A percentile compares a stretch with the other conserved stretches of the same genome.
Evolutionary conservation across 805 yeast species (phyloP).

Genomic region (Wickerhamiella bombiphila): DNA sequence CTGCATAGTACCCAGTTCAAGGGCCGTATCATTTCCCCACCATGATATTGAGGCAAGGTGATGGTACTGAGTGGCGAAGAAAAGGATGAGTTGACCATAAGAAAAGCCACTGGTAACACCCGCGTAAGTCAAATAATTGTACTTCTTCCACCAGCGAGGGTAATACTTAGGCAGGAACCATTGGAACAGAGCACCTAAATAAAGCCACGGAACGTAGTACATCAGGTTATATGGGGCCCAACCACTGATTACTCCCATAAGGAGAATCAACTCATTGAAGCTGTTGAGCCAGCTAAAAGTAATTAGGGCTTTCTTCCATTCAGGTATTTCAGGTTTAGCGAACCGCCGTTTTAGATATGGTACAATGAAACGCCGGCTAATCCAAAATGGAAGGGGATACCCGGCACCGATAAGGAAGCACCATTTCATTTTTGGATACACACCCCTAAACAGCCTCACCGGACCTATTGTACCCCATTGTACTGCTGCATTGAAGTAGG

Average conservation of each 20-base stretch:
- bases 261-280: slow-evolving; percentile 32
- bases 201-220: slow-evolving; percentile 13
- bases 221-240: slow-evolving; percentile 21
- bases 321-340: slow-evolving; percentile 13
- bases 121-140: slow-evolving; percentile 37
- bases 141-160: slow-evolving; percentile 40
- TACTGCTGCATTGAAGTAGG: slow-evolving; percentile 36
- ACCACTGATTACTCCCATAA: slow-evolving; percentile 28
- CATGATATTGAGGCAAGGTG: slow-evolving; percentile 32
- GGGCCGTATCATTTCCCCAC: slow-evolving; percentile 42
- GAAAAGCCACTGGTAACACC: slow-evolving; percentile 52
- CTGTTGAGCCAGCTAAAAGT: slow-evolving; percentile 12
- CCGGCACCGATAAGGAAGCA: slow-evolving; percentile 44
- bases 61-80: slow-evolving; percentile 34
- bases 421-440: slow-evolving; percentile 49
- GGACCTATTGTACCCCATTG: slow-evolving; percentile 52
- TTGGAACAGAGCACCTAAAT: slow-evolving; percentile 29
- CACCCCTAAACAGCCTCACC: slow-evolving; percentile 30
- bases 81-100: slow-evolving; percentile 40
- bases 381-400: slow-evolving; percentile 15
- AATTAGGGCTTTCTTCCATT: background rate
- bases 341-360: slow-evolving; percentile 15
- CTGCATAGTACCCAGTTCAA: too few species aligned
- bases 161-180: slow-evolving; percentile 32
- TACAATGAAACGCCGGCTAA: slow-evolving; percentile 6